A percentile compares a stretch with the other conserved stretches of the same genome.
These are phyloP conservation scores for Nemania sp. DNA, from an alignment of 2,329 filamentous ascomycete genomes.

Conservation along the genomic window DNA sequence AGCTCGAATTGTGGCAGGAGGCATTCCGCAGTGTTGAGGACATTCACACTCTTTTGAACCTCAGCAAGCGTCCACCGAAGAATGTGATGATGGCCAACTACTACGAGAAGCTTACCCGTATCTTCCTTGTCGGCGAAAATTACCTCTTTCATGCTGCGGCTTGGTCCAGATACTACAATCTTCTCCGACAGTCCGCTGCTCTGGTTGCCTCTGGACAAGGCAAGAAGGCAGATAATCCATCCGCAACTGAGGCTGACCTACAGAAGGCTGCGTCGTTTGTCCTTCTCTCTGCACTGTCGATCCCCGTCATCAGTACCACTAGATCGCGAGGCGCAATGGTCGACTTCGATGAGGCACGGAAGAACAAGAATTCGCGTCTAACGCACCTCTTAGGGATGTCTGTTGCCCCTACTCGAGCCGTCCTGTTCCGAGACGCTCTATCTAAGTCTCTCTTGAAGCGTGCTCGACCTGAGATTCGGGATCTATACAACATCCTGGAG, in stretches of 20 bases:
- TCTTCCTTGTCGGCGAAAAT: conserved; percentile 99
- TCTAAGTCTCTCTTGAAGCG: conserved; percentile 94
- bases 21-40: conserved; percentile 99
- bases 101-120: conserved; percentile 98
- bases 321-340: conserved; percentile 94
- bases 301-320: conserved; percentile 98
- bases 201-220: conserved; percentile 82
- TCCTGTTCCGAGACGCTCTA: conserved; percentile 92
- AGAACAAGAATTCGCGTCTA: conserved; percentile 98
- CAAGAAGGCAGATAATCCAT: conserved; percentile 92
- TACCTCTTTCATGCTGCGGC: conserved; percentile 98
- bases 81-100: conserved; percentile 99
- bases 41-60: conserved; percentile 93
- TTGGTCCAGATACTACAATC: conserved; percentile 96
- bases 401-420: conserved; percentile 82
- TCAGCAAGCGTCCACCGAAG: conserved; percentile 98
- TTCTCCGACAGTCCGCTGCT: conserved; percentile 86
- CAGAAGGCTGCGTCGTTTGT: conserved; percentile 96
- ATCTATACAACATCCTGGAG: conserved; percentile 97
- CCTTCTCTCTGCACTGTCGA: conserved; percentile 90
- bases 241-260: conserved; percentile 84
- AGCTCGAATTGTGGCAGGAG: conserved; percentile 98
- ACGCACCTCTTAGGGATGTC: conserved; percentile 96
- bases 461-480: conserved; percentile 89
- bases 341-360: conserved; percentile 93